Percentiles rank a stretch among this genome's conserved stretches.
Evolutionary conservation across 1,139 yeast genomes (phyloP).

Genomic region (Yamadazyma blattariae): DNA sequence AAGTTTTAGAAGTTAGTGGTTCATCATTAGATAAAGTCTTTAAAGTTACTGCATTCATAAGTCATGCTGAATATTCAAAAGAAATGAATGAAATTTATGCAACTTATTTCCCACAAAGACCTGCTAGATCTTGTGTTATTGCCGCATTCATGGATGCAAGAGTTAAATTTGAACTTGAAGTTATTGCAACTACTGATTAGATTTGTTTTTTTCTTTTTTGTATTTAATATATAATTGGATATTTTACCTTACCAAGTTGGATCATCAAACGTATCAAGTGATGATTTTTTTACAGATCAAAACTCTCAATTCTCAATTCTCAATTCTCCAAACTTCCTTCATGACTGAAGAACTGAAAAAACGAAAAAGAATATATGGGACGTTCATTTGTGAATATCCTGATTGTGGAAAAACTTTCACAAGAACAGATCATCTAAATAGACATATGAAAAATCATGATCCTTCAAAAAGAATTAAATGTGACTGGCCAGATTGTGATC

Average conservation of each 20-base stretch:
- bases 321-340: not conserved
- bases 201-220: no score
- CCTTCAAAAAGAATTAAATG: constrained; percentile 26
- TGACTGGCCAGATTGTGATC: constrained; percentile 29
- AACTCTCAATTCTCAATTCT: no score
- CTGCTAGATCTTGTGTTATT: constrained; percentile 57
- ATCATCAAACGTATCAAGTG: no score
- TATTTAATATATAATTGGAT: not conserved
- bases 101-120: constrained; percentile 44
- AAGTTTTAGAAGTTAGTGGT: constrained; percentile 45
- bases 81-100: constrained; percentile 48
- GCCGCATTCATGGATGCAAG: constrained; percentile 35
- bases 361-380: constrained; percentile 14
- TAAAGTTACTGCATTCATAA: constrained; percentile 52
- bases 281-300: no score
- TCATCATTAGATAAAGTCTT: constrained; percentile 48
- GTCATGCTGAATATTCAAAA: constrained; percentile 42
- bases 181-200: constrained; percentile 28
- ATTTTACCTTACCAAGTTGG: no score
- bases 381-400: constrained; percentile 14
- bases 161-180: constrained; percentile 35
- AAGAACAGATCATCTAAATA: constrained; percentile 35
- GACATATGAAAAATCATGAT: constrained; percentile 40
- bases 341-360: constrained; percentile 2
- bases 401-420: constrained; percentile 33